These are phyloP conservation scores for Hymenoscyphus fructigenus DNA, from an alignment of 2,329 filamentous ascomycete species.

Conservation along the genomic window DNA sequence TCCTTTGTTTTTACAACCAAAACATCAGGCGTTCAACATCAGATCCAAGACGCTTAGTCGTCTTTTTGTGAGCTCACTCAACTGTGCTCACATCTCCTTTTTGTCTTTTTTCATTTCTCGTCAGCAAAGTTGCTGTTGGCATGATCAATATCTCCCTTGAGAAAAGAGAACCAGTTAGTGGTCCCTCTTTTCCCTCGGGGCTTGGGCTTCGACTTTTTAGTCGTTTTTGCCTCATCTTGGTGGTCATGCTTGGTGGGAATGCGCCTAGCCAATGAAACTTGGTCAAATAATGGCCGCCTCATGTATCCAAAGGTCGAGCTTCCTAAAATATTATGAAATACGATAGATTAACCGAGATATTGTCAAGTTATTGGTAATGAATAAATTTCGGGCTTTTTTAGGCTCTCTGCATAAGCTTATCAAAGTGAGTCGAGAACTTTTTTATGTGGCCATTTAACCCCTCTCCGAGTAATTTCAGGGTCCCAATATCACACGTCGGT, in stretches of 20 bases:
- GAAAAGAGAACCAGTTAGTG: not conserved
- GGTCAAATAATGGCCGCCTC: conserved; percentile 14
- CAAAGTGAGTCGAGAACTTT: conserved; percentile 3
- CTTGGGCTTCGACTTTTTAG: conserved; percentile 7
- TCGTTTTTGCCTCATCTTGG: not conserved
- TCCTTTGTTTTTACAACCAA: conserved; percentile 84
- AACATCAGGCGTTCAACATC: conserved; percentile 75
- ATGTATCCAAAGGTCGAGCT: conserved; percentile 19
- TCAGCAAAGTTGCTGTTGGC: conserved; percentile 26
- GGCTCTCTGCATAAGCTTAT: not conserved
- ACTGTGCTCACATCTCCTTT: conserved; percentile 53
- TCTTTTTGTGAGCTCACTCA: conserved; percentile 62
- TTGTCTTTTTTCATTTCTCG: conserved; percentile 33
- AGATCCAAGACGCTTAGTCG: conserved; percentile 65
- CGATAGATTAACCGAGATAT: not conserved
- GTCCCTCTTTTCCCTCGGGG: not conserved
- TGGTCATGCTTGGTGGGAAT: not conserved
- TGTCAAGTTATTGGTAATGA: not conserved
- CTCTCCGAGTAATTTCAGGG: not conserved
- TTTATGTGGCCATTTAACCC: not conserved
- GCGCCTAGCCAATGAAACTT: conserved; percentile 12
- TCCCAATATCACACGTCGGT: not conserved
- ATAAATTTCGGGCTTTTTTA: not conserved
- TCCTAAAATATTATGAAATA: conserved; percentile 7
- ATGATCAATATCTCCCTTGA: conserved; percentile 12